Percentiles rank a stretch among this genome's conserved stretches.
phyloP scores from a whole-genome alignment of 768 basidiomycete genomes.

The Suillus alpinus region DNA sequence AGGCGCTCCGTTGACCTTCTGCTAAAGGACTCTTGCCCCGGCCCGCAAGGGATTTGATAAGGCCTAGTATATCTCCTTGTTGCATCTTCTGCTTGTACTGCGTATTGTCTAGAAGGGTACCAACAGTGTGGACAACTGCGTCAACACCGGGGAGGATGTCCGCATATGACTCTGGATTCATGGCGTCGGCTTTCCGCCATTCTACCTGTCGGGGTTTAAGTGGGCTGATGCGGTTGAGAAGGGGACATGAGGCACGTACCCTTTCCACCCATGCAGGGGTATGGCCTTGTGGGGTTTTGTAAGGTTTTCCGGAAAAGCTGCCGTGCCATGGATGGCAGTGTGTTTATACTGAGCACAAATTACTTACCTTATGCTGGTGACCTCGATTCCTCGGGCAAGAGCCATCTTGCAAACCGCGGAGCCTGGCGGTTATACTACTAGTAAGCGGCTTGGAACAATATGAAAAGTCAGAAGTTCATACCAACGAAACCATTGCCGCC shows the following conservation, averaged over 20 bases:
- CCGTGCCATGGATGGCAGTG: background rate
- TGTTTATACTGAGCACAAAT: background rate
- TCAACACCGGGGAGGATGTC: slow-evolving; percentile 62
- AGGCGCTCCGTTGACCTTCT: slow-evolving; percentile 44
- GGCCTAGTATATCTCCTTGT: slow-evolving; percentile 51
- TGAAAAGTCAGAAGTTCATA: slow-evolving; percentile 27
- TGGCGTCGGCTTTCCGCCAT: slow-evolving; percentile 85
- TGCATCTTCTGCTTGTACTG: slow-evolving; percentile 76
- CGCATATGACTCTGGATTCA: slow-evolving; percentile 70
- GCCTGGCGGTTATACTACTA: slow-evolving; percentile 44
- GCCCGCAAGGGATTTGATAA: slow-evolving; percentile 47
- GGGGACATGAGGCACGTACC: slow-evolving; percentile 37
- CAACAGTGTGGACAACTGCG: slow-evolving; percentile 92
- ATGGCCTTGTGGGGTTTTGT: slow-evolving; percentile 86
- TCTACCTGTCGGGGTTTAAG: slow-evolving; percentile 54
- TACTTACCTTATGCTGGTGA: slow-evolving; percentile 82
- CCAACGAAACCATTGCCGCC: slow-evolving; percentile 99
- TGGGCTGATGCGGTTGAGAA: slow-evolving; percentile 14
- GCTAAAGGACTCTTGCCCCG: slow-evolving; percentile 59
- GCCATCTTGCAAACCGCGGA: slow-evolving; percentile 93
- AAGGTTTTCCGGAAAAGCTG: slow-evolving; percentile 87
- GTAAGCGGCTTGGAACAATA: slow-evolving; percentile 2
- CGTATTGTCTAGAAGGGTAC: slow-evolving; percentile 79
- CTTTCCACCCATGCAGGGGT: slow-evolving; percentile 80
- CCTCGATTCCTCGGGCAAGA: slow-evolving; percentile 77